phyloP scores from a whole-genome alignment of 2,329 filamentous ascomycete species.

The Penicillium sp. region DNA sequence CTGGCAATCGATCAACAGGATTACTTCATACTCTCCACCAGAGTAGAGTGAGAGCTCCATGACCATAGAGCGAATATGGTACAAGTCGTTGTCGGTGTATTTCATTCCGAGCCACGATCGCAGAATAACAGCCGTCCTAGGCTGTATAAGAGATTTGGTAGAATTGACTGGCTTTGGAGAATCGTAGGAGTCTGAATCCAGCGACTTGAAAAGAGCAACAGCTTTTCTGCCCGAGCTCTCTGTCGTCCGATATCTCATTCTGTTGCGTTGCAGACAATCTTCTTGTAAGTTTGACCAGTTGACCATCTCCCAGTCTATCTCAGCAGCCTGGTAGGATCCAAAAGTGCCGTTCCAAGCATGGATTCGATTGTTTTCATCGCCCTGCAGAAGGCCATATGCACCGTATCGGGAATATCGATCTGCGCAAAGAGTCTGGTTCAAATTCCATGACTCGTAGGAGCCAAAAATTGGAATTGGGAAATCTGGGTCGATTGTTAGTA shows the following conservation, averaged over 20 bases:
- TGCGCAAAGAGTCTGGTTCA: constrained; percentile 9
- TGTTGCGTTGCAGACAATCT: constrained; percentile 65
- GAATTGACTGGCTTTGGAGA: neutral
- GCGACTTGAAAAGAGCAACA: constrained; percentile 4
- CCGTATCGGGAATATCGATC: constrained; percentile 14
- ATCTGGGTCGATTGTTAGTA: constrained; percentile 3
- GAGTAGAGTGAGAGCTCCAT: constrained; percentile 77
- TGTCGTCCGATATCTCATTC: constrained; percentile 43
- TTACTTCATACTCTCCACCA: constrained; percentile 82
- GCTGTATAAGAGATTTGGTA: constrained; percentile 34
- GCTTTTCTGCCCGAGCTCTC: constrained; percentile 7
- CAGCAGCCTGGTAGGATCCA: constrained; percentile 13
- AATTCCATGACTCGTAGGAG: constrained; percentile 14
- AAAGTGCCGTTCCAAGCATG: neutral
- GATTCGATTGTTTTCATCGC: neutral
- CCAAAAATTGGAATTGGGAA: constrained; percentile 15
- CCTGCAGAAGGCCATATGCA: constrained; percentile 10
- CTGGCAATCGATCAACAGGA: constrained; percentile 82
- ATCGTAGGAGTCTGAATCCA: neutral
- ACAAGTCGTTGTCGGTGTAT: constrained; percentile 79
- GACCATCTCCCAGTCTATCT: constrained; percentile 59
- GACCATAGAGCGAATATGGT: constrained; percentile 80
- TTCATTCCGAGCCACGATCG: constrained; percentile 78
- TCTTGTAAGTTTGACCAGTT: constrained; percentile 71
- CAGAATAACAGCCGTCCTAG: constrained; percentile 73